Base-by-base conservation (phyloP, 2,329 filamentous ascomycete species). In the Myotisia sp. region DNA sequence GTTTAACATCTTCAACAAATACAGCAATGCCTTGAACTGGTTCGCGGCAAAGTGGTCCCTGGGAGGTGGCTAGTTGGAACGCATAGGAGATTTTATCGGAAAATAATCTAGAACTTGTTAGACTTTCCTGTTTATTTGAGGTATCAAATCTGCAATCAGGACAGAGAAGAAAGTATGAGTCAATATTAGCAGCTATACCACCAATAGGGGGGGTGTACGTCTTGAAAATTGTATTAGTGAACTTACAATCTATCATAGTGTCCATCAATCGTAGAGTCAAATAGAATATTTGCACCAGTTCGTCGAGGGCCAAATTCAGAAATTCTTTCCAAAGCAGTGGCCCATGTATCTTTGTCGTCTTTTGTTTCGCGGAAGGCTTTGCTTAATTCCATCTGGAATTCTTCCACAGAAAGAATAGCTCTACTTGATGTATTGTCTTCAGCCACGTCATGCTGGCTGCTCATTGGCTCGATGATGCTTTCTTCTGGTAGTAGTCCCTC, bases 11-110 rank as follows among this genome's bases (percentile, higher is more conserved):
- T 56, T 98, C 86, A 31, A 98, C 65, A 54, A 92, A 80, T 30
- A 95, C 81, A 26, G 86, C 90, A 16, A 94, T 71, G 32, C 90
- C 90, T 60, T 94, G 87, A 30, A 94, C 76, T 0, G 90, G 87
- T 54, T 98, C 90, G 47, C 83, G 72, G 58, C 90, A 95, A 33
- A 95, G 70, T 0, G 90, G 86, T 0, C 90, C 90, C 58, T 92
- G 84, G 14, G 76, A 72, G 1, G 79, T 92, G 24, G 84, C 80
- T 10, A 95, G 76, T 55, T 98, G 90, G 67, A 98, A 98, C 30
- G 83, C 86, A 54, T 98, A 86, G 6, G 74, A 68, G 42, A 95
- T 81, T 53, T 92, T 95, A 62, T 95, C 87, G 37, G 77, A 74
- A 44, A 95, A 76, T 49, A 90, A 79, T 31, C 67, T 67, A 3